These are phyloP conservation scores for Calonectria leucothoes DNA, from an alignment of 2,329 filamentous ascomycete genomes.

Conservation along the genomic window DNA sequence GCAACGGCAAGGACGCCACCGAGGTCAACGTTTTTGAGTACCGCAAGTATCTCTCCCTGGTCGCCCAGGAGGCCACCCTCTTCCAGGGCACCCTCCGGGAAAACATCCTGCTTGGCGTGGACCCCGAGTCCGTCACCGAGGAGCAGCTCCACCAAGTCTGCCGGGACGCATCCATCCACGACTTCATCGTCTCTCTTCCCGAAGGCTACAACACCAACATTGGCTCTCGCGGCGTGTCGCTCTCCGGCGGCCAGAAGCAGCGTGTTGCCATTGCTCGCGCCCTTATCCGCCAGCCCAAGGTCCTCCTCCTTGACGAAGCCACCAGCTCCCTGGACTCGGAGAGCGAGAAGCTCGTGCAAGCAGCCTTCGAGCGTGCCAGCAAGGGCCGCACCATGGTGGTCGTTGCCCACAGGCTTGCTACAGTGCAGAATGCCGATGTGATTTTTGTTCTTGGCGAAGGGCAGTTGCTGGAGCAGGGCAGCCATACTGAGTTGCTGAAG, in stretches of 20 bases:
- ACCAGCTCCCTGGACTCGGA: conserved; percentile 77
- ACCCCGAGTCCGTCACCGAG: conserved; percentile 62
- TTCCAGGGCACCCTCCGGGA: conserved; percentile 77
- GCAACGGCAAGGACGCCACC: conserved; percentile 71
- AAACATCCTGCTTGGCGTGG: conserved; percentile 75
- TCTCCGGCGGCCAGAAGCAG: conserved; percentile 81
- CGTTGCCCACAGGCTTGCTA: conserved; percentile 82
- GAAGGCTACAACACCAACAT: conserved; percentile 76
- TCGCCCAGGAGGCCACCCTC: conserved; percentile 79
- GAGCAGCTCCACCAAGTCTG: conserved; percentile 65
- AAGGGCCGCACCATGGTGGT: conserved; percentile 75
- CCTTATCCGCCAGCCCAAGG: conserved; percentile 71
- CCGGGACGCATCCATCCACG: conserved; percentile 74
- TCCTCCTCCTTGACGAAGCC: conserved; percentile 79
- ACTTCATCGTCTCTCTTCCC: conserved; percentile 76
- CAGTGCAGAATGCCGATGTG: conserved; percentile 82
- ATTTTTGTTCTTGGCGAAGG: conserved; percentile 82
- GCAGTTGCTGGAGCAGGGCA: conserved; percentile 66
- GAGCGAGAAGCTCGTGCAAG: conserved; percentile 71
- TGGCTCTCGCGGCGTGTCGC: conserved; percentile 73
- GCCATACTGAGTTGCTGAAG: conserved; percentile 62
- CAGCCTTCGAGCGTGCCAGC: conserved; percentile 73
- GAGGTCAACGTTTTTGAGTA: conserved; percentile 71
- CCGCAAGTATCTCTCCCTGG: conserved; percentile 73
- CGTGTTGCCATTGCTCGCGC: conserved; percentile 77